Evolutionary conservation across 2,329 filamentous ascomycete species (phyloP).

Genomic region (Aspergillus viridinutans): DNA sequence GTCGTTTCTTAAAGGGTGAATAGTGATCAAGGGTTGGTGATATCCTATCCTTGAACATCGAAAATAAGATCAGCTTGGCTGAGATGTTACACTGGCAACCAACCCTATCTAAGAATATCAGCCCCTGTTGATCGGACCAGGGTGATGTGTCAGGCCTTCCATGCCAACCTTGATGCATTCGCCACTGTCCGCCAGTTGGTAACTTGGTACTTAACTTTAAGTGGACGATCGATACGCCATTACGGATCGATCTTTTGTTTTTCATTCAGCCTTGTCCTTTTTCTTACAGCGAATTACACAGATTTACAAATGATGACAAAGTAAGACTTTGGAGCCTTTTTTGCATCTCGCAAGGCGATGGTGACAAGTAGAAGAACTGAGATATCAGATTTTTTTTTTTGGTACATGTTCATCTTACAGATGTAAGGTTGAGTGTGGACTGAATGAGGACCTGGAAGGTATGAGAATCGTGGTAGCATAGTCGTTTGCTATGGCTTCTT

Average conservation of each 20-base stretch:
- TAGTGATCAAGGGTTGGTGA: background rate
- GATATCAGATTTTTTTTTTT: background rate
- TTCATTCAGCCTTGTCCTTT: background rate
- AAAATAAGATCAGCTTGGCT: background rate
- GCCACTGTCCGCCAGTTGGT: background rate
- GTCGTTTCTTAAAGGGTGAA: background rate
- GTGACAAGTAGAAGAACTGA: background rate
- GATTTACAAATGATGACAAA: background rate
- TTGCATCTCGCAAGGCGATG: background rate
- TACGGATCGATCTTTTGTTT: background rate
- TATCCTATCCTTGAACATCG: background rate
- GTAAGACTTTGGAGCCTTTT: background rate
- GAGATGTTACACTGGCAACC: background rate
- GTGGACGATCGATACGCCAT: background rate
- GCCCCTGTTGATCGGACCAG: background rate
- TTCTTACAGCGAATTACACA: background rate
- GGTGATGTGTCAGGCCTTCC: background rate
- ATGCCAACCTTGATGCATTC: background rate
- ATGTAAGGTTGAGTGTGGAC: too few species aligned
- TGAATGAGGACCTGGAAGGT: too few species aligned
- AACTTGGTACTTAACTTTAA: background rate
- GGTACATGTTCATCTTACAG: background rate
- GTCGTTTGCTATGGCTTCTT: background rate
- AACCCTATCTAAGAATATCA: background rate
- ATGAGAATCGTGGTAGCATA: background rate